phyloP scores from a whole-genome alignment of 1,284 basidiomycete genomes.

The Ustilago loliicola region DNA sequence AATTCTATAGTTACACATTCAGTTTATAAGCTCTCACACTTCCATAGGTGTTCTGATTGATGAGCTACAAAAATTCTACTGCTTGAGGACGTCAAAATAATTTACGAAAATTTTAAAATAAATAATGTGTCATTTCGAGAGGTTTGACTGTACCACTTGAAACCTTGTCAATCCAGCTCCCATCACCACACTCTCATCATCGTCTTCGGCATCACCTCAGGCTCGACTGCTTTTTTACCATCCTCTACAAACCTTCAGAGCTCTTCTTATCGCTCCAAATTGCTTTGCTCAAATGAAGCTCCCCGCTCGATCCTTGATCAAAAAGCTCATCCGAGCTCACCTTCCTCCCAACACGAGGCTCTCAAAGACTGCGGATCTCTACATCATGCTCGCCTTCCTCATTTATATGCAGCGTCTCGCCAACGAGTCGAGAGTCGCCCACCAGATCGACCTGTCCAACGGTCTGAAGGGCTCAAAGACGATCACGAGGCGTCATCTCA shows the following conservation, averaged over 20 bases:
- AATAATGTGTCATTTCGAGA: too few relatives aligned
- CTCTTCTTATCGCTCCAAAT: too few relatives aligned
- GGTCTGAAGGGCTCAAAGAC: constrained; percentile 34
- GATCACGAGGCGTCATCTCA: constrained; percentile 43
- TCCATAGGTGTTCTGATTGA: too few relatives aligned
- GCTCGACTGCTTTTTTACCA: too few relatives aligned
- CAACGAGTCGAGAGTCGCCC: constrained; percentile 45
- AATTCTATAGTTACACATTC: too few relatives aligned
- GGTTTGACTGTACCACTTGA: too few relatives aligned
- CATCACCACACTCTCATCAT: constrained; percentile 6
- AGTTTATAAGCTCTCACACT: too few relatives aligned
- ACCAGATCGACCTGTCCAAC: constrained; percentile 47
- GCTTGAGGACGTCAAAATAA: too few relatives aligned
- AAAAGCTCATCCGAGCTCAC: constrained; percentile 46
- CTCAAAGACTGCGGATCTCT: constrained; percentile 49
- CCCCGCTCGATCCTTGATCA: constrained; percentile 44
- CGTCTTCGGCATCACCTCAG: too few relatives aligned
- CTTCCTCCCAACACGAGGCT: constrained; percentile 46
- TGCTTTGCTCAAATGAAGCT: constrained; percentile 35
- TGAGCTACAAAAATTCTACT: too few relatives aligned
- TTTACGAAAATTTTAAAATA: too few relatives aligned
- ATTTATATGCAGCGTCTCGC: constrained; percentile 49
- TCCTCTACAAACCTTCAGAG: too few relatives aligned
- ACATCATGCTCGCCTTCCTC: constrained; percentile 50
- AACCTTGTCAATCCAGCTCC: not conserved